phyloP scores from a whole-genome alignment of 2,329 filamentous ascomycete genomes.

The Rutstroemia sp. region DNA sequence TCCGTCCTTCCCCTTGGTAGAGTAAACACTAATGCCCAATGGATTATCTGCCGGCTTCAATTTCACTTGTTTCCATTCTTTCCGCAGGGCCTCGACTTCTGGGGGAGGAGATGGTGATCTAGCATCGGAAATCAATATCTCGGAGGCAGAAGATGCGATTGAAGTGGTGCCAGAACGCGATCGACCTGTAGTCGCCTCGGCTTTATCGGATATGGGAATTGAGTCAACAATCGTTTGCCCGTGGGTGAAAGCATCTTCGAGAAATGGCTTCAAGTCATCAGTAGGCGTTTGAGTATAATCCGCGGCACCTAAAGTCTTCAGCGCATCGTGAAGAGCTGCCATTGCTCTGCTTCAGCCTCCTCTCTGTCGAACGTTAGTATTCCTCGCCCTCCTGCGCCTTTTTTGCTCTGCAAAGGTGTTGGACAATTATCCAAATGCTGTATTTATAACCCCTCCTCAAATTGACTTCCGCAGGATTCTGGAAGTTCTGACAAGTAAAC shows the following conservation, averaged over 20 bases:
- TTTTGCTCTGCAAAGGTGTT: too few relatives aligned
- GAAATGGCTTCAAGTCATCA: conserved; percentile 45
- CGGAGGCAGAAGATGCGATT: conserved; percentile 37
- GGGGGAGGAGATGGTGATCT: conserved; percentile 35
- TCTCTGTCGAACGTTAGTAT: too few relatives aligned
- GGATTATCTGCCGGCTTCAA: conserved; percentile 66
- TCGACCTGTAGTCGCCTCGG: conserved; percentile 41
- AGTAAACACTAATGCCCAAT: conserved; percentile 69
- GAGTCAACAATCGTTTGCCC: conserved; percentile 70
- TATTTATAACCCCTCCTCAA: background rate
- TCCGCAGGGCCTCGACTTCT: conserved; percentile 55
- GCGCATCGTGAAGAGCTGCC: conserved; percentile 50
- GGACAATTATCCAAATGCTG: background rate
- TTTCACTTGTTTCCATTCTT: conserved; percentile 79
- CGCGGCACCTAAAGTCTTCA: conserved; percentile 48
- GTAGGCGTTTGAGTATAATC: conserved; percentile 42
- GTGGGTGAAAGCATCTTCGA: conserved; percentile 54
- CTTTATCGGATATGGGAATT: conserved; percentile 50
- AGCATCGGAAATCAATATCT: conserved; percentile 45
- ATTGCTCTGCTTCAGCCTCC: conserved; percentile 31
- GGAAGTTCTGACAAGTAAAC: background rate
- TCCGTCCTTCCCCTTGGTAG: conserved; percentile 70
- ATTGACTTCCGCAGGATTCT: background rate
- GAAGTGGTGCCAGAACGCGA: conserved; percentile 50
- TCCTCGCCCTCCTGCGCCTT: too few relatives aligned